Base-by-base conservation (phyloP, 305 asterid species). In the Solanum hybrid region DNA sequence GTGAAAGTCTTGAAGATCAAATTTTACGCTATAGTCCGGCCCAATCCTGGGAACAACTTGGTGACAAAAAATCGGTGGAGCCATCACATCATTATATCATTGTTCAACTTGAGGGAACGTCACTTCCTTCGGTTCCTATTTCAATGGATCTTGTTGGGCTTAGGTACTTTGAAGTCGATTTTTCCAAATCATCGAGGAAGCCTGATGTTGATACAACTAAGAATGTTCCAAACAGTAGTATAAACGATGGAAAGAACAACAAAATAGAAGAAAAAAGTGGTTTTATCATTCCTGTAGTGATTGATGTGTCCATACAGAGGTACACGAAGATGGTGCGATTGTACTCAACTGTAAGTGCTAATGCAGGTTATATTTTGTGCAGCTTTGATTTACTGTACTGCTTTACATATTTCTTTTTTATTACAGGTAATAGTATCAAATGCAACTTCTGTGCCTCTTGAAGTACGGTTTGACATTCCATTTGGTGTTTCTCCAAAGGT, bases 91-190 rank as follows among this genome's bases (percentile, higher is more conserved):
- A 95, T 84, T 95, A 94, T 92, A 96, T 96, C 87, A 91, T 93
- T 91, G 92, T 97, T 92, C 99, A 96, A 89, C 93, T 97, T 89
- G 99, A 97, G 94, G 99, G 98, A 89, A 93, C 98, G 88, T 94
- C 98, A 85, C 76, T 89, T 76, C 96, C 98, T 51, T 96, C 99
- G 79, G 87, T 93, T 91, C 98, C 98, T 88, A 94, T 97, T 92
- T 97, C 99, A 79, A 96, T 97, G 97, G 99, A 97, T 93, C 99
- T 96, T 92, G 99, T 95, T 60, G 99, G 99, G 80, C 96, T 95
- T 85, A 94, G 96, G 92, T 97, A 94, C 96, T 96, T 97, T 88
- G 99, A 96, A 90, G 98, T 94, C 40, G 96, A 96, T 90, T 96
- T 97, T 92, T 95, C 97, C 86, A 95, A 93, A 90, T 90, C 98